These are phyloP conservation scores for Paraglomus occultum DNA, from an alignment of 192 early-diverging fungal species.

Conservation along the genomic window DNA sequence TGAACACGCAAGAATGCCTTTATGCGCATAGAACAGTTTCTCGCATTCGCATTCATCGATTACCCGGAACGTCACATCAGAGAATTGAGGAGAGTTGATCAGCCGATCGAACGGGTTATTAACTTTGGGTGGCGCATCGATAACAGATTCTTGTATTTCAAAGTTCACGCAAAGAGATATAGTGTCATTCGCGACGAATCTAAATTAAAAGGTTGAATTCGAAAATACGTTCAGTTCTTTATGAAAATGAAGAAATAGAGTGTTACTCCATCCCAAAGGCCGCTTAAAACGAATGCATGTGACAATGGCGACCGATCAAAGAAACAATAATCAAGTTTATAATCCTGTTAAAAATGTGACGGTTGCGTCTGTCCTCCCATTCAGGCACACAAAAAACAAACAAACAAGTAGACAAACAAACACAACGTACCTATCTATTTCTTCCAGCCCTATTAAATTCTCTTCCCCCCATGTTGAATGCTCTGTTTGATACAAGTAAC, in stretches of 20 bases:
- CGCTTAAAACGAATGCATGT: too few species aligned
- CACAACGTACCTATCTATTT: slow-evolving; percentile 30
- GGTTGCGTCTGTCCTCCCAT: too few species aligned
- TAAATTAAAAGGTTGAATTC: not conserved
- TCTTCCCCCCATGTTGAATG: slow-evolving; percentile 36
- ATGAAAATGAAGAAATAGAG: too few species aligned
- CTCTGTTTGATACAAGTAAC: slow-evolving; percentile 3
- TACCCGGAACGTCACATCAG: slow-evolving; percentile 35
- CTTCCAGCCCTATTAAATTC: slow-evolving; percentile 29
- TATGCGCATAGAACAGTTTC: slow-evolving; percentile 27
- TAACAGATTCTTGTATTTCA: slow-evolving; percentile 32
- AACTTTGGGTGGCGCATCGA: slow-evolving; percentile 19
- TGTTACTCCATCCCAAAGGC: too few species aligned
- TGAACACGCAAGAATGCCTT: slow-evolving; percentile 16
- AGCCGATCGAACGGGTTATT: slow-evolving; percentile 27
- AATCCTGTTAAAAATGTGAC: too few species aligned
- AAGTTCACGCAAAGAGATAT: slow-evolving; percentile 37
- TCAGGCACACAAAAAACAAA: too few species aligned
- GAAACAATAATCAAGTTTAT: too few species aligned
- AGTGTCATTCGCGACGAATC: slow-evolving; percentile 31
- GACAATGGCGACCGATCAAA: too few species aligned
- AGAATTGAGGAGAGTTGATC: slow-evolving; percentile 33
- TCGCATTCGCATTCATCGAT: slow-evolving; percentile 15
- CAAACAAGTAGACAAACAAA: not conserved
- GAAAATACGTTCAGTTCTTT: not conserved